Conservation (phyloP, 345 rosid species). For the Eucalyptus viminalis region DNA sequence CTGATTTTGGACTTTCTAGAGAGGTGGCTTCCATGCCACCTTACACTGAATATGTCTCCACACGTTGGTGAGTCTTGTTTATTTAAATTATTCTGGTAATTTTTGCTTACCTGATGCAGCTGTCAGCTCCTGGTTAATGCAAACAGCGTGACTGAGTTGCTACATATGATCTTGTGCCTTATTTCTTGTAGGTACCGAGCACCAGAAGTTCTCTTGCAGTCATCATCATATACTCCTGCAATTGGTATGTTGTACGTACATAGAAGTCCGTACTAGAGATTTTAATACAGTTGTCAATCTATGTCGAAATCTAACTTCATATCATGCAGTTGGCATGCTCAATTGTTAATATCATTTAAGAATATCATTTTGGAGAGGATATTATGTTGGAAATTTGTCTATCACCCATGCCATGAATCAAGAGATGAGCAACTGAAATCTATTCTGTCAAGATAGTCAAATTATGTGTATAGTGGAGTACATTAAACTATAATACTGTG, state of each 20-base stretch:
- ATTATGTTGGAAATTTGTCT: neutral
- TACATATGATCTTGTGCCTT: neutral
- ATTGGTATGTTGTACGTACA: slow-evolving; percentile 33
- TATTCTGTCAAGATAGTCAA: neutral
- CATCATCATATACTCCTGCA: slow-evolving; percentile 80
- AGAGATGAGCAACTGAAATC: neutral
- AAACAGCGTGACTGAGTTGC: neutral
- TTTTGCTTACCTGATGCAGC: neutral
- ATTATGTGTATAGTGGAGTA: neutral
- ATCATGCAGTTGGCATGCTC: neutral
- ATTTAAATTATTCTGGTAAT: neutral
- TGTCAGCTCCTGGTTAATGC: neutral
- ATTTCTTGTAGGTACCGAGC: slow-evolving; percentile 69
- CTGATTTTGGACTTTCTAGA: slow-evolving; percentile 96
- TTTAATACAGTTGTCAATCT: neutral
- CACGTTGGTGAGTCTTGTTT: slow-evolving; percentile 56
- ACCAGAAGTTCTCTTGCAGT: slow-evolving; percentile 87
- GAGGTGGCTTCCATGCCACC: slow-evolving; percentile 89
- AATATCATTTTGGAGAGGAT: neutral
- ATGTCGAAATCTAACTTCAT: neutral
- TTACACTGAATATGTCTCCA: slow-evolving; percentile 95
- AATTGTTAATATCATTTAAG: neutral
- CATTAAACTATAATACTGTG: neutral
- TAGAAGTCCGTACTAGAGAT: neutral
- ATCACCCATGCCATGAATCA: neutral